Conservation (phyloP, 1,284 basidiomycete genomes). For the Cystobasidiaceae sp. region DNA sequence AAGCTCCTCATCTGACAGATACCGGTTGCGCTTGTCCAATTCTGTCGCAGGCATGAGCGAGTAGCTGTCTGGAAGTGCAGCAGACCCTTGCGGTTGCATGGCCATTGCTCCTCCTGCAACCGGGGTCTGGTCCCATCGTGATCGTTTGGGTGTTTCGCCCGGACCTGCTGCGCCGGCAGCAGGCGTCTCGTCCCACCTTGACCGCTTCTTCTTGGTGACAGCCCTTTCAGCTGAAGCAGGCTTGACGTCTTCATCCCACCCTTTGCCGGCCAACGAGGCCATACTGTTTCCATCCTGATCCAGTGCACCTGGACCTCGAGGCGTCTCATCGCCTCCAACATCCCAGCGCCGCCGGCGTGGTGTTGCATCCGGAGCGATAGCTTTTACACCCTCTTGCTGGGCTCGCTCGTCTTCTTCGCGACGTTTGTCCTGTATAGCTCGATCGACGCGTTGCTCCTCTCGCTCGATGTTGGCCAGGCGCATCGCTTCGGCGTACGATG, state of each 20-base stretch:
- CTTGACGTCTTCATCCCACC: constrained; percentile 57
- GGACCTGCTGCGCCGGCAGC: constrained; percentile 51
- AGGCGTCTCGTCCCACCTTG: constrained; percentile 89
- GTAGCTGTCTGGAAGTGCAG: constrained; percentile 18
- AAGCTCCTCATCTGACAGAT: constrained; percentile 91
- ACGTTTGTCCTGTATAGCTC: constrained; percentile 82
- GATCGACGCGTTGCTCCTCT: constrained; percentile 79
- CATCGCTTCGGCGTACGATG: constrained; percentile 94
- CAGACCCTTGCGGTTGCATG: constrained; percentile 48
- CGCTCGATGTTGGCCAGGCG: constrained; percentile 81
- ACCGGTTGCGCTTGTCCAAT: constrained; percentile 92
- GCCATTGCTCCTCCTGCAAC: constrained; percentile 43
- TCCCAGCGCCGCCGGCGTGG: constrained; percentile 88
- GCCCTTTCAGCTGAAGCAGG: constrained; percentile 58
- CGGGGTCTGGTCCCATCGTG: constrained; percentile 91
- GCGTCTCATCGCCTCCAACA: constrained; percentile 53
- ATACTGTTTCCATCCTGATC: constrained; percentile 33
- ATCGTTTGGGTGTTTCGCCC: constrained; percentile 60
- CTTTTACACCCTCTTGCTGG: constrained; percentile 60
- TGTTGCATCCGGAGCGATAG: constrained; percentile 56
- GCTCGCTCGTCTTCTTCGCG: constrained; percentile 72
- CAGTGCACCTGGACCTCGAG: constrained; percentile 50
- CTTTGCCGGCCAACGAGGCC: constrained; percentile 37
- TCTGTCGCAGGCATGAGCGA: constrained; percentile 54
- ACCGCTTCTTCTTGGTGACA: constrained; percentile 80